These are phyloP conservation scores for Verticillium zaregamsianum DNA, from an alignment of 2,329 filamentous ascomycete species.

Conservation along the genomic window DNA sequence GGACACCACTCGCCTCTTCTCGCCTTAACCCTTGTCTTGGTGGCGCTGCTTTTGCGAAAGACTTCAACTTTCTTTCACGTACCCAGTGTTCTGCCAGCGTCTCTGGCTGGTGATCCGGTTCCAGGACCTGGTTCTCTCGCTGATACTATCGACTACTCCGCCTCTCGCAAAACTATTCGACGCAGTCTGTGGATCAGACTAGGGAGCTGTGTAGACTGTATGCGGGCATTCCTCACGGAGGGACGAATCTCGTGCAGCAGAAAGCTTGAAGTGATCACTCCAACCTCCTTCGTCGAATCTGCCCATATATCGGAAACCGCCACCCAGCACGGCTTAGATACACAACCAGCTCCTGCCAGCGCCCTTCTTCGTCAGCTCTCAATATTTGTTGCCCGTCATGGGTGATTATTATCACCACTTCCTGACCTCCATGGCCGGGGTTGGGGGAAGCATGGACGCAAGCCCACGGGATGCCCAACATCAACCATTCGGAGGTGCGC, in stretches of 20 bases:
- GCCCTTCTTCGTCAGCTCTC: not conserved
- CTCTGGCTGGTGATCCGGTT: not conserved
- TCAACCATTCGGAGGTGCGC: conserved; percentile 27
- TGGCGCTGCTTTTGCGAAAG: not conserved
- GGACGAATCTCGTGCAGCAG: not conserved
- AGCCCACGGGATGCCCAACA: conserved; percentile 36
- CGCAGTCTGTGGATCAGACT: not conserved
- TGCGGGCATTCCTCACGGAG: not conserved
- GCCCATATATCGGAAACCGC: no score
- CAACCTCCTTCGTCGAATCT: not conserved
- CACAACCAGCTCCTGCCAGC: not conserved
- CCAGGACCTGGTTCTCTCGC: not conserved
- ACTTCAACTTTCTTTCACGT: not conserved
- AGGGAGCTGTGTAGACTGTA: not conserved
- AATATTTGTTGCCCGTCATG: conserved; percentile 31
- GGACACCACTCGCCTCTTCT: not conserved
- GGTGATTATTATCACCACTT: conserved; percentile 55
- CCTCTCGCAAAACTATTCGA: not conserved
- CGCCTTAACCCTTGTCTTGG: not conserved
- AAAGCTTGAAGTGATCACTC: not conserved
- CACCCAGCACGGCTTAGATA: no score
- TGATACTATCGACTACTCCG: not conserved
- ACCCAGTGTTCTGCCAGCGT: not conserved
- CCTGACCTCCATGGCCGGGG: conserved; percentile 47
- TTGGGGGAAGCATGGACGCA: conserved; percentile 29